Conservation (phyloP, 257 asterid genomes). For the Nemophila menziesii region DNA sequence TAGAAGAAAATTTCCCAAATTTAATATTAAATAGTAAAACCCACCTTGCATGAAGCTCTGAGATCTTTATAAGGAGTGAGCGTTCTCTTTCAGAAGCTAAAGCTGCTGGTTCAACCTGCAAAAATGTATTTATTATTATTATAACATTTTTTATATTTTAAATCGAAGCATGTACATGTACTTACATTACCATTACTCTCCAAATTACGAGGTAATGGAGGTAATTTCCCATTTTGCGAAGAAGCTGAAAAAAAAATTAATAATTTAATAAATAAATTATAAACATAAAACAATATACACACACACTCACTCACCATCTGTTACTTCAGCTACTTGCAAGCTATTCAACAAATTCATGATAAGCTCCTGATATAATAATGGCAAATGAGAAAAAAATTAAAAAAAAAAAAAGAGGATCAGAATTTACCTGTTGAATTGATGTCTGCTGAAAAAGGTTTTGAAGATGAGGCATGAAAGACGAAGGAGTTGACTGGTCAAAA, state of each 20-base stretch:
- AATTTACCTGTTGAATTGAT: conserved; percentile 75
- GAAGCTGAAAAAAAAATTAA: conserved; percentile 32
- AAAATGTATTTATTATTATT: too few species aligned
- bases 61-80: conserved; percentile 56
- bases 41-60: conserved; percentile 87
- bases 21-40: background rate
- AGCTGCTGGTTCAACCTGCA: conserved; percentile 48
- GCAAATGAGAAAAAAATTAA: conserved; percentile 10
- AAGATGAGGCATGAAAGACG: conserved; percentile 86
- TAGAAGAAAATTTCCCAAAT: background rate
- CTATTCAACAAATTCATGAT: conserved; percentile 63
- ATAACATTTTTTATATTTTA: too few species aligned
- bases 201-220: conserved; percentile 51
- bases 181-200: conserved; percentile 87
- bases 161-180: conserved; percentile 5
- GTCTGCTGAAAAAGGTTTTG: conserved; percentile 95
- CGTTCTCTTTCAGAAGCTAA: conserved; percentile 75
- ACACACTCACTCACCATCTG: conserved; percentile 45
- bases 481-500: conserved; percentile 50
- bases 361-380: conserved; percentile 54
- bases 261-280: conserved; percentile 4
- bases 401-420: conserved; percentile 1
- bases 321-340: conserved; percentile 63
- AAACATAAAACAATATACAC: conserved; percentile 3
- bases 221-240: conserved; percentile 66